Conservation (phyloP, 1,284 basidiomycete genomes). For the Sporisorium reilianum region DNA sequence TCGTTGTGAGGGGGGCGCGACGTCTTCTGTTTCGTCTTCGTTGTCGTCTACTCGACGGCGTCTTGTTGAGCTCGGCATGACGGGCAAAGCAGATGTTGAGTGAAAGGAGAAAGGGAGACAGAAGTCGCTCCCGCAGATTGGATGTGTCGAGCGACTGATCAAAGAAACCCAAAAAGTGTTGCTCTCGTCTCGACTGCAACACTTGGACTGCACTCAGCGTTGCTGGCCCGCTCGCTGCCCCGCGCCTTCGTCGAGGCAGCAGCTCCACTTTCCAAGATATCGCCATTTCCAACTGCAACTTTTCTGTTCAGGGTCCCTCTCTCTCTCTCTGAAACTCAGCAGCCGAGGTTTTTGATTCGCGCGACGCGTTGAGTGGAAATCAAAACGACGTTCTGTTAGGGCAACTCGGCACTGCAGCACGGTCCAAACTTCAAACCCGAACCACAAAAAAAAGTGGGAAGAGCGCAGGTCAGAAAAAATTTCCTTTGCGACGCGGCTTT, state of each 20-base stretch:
- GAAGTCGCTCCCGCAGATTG: neutral
- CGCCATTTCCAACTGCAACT: slow-evolving; percentile 2
- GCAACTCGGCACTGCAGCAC: slow-evolving; percentile 15
- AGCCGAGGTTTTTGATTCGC: slow-evolving; percentile 7
- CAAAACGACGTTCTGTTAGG: neutral
- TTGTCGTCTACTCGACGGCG: slow-evolving; percentile 29
- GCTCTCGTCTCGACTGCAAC: slow-evolving; percentile 21
- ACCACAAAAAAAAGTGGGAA: neutral
- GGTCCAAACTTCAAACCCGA: slow-evolving; percentile 4
- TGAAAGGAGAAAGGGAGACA: neutral
- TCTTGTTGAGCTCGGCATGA: slow-evolving; percentile 31
- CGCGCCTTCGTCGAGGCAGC: slow-evolving; percentile 2
- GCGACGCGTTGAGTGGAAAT: slow-evolving; percentile 45
- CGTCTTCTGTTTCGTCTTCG: slow-evolving; percentile 20
- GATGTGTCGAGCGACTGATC: slow-evolving; percentile 6
- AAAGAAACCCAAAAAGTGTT: slow-evolving; percentile 12
- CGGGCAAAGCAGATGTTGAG: neutral
- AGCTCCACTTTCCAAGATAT: slow-evolving; percentile 15
- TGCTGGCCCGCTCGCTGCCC: neutral
- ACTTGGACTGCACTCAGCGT: slow-evolving; percentile 3
- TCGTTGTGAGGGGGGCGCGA: slow-evolving; percentile 19
- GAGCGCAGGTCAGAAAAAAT: slow-evolving; percentile 18
- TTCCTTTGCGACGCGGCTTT: slow-evolving; percentile 10
- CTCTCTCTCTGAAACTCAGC: neutral
- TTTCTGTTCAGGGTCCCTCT: slow-evolving; percentile 11